These are phyloP conservation scores for Zygosaccharomyces pseudobailii DNA, from an alignment of 1,139 yeast genomes.

Conservation along the genomic window DNA sequence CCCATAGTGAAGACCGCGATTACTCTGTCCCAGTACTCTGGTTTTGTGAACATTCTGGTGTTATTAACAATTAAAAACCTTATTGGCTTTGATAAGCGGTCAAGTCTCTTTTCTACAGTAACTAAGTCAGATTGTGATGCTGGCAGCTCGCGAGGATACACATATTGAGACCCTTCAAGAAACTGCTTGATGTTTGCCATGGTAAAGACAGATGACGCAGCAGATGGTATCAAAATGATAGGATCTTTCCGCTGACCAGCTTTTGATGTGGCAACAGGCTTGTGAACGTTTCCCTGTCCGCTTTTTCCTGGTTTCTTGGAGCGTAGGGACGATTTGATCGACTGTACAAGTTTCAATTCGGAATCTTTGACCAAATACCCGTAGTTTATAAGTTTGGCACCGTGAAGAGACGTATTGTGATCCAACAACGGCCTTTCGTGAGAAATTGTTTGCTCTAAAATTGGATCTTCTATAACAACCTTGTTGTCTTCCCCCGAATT, in stretches of 20 bases:
- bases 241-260: slow-evolving; percentile 56
- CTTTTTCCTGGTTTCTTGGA: slow-evolving; percentile 30
- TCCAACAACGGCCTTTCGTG: slow-evolving; percentile 68
- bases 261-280: slow-evolving; percentile 9
- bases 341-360: slow-evolving; percentile 57
- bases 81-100: slow-evolving; percentile 30
- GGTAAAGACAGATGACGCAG: slow-evolving; percentile 84
- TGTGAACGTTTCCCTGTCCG: slow-evolving; percentile 27
- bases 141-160: slow-evolving; percentile 45
- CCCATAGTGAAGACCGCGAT: slow-evolving; percentile 96
- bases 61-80: slow-evolving; percentile 64
- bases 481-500: background rate
- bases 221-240: slow-evolving; percentile 88
- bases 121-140: slow-evolving; percentile 26
- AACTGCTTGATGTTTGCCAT: slow-evolving; percentile 79
- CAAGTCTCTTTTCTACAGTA: slow-evolving; percentile 32
- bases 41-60: slow-evolving; percentile 83
- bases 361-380: slow-evolving; percentile 67
- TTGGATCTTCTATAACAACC: slow-evolving; percentile 42
- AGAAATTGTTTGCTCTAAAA: slow-evolving; percentile 47
- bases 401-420: slow-evolving; percentile 78
- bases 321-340: slow-evolving; percentile 40
- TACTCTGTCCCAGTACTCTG: slow-evolving; percentile 96
- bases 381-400: slow-evolving; percentile 70
- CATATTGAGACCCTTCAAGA: slow-evolving; percentile 69